A percentile compares a stretch with the other conserved stretches of the same genome.
These are phyloP conservation scores for Xylaria sp. DNA, from an alignment of 2,329 filamentous ascomycete species.

Conservation along the genomic window DNA sequence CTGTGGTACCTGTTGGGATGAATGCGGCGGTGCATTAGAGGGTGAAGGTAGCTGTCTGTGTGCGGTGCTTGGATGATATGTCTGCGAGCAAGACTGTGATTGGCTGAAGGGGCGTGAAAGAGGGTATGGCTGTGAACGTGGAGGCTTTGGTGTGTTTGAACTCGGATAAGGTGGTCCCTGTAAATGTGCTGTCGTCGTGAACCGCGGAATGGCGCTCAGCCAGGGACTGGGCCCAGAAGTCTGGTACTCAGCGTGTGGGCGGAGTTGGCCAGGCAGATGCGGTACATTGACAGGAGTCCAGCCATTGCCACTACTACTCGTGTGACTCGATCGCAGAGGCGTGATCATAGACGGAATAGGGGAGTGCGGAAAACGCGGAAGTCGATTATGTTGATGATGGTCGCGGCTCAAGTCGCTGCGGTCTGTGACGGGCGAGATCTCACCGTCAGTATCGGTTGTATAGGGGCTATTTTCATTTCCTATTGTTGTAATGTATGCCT, in stretches of 20 bases:
- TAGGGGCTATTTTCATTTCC: conserved; percentile 46
- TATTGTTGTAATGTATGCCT: conserved; percentile 36
- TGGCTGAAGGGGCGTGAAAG: conserved; percentile 10
- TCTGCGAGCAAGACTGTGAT: conserved; percentile 10
- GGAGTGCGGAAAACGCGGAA: conserved; percentile 31
- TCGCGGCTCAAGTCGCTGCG: conserved; percentile 29
- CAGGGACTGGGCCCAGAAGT: conserved; percentile 45
- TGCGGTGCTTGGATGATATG: neutral
- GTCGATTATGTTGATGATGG: neutral
- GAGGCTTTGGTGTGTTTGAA: conserved; percentile 25
- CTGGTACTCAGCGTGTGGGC: conserved; percentile 30
- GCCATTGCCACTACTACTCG: conserved; percentile 26
- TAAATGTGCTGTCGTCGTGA: conserved; percentile 35
- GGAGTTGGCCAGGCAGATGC: conserved; percentile 18
- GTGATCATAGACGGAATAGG: conserved; percentile 29
- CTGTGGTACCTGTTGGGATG: neutral
- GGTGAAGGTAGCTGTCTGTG: conserved; percentile 8
- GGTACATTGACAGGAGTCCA: conserved; percentile 40
- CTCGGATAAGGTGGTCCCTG: conserved; percentile 3
- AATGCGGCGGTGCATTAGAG: conserved; percentile 5
- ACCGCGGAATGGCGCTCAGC: conserved; percentile 53
- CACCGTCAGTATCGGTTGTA: conserved; percentile 49
- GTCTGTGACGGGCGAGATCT: conserved; percentile 40
- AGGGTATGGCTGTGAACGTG: conserved; percentile 23
- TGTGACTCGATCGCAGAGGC: conserved; percentile 27